Conservation (phyloP, 495 filamentous ascomycete species). For the Penicillium manginii region DNA sequence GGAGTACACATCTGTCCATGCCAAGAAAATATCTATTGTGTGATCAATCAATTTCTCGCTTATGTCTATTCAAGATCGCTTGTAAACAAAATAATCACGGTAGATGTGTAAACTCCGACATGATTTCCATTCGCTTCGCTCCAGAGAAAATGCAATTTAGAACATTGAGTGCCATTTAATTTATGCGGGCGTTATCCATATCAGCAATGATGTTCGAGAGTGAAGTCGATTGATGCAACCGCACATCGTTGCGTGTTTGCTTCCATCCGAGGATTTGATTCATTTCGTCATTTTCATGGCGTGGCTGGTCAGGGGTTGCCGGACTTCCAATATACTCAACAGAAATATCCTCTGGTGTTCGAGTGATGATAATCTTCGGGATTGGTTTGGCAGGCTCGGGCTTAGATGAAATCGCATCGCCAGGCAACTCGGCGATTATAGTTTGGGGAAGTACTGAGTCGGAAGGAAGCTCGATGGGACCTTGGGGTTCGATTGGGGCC, state of each 20-base stretch:
- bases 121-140: neutral
- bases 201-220: slow-evolving; percentile 16
- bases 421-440: slow-evolving; percentile 15
- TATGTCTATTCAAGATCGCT: too few relatives aligned
- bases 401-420: neutral
- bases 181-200: slow-evolving; percentile 13
- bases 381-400: neutral
- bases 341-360: slow-evolving; percentile 5
- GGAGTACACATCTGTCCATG: too few relatives aligned
- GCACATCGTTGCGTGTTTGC: slow-evolving; percentile 16
- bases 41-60: too few relatives aligned
- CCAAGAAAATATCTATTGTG: too few relatives aligned
- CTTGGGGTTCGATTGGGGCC: neutral
- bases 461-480: neutral
- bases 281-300: slow-evolving; percentile 13
- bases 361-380: slow-evolving; percentile 20
- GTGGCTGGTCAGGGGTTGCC: neutral
- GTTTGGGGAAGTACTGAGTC: neutral
- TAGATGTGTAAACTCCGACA: too few relatives aligned
- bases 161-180: neutral
- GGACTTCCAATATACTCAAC: slow-evolving; percentile 5
- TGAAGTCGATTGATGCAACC: slow-evolving; percentile 17
- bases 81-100: too few relatives aligned
- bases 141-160: neutral
- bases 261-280: slow-evolving; percentile 16